Conservation (phyloP, 2,329 filamentous ascomycete genomes). For the Epicoccum nigrum region DNA sequence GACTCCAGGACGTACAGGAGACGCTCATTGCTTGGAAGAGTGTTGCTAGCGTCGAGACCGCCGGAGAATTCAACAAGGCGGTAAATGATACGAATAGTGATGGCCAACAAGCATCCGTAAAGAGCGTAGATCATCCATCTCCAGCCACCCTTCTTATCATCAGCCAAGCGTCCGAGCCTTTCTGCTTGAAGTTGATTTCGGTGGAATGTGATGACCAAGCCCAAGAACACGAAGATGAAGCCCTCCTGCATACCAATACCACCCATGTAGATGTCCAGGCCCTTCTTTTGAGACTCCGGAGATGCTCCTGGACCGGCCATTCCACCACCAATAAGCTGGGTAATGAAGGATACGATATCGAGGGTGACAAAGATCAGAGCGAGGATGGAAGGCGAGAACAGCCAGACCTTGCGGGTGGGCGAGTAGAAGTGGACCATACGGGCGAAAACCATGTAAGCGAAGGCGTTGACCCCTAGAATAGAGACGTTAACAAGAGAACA, state of each 20-base stretch:
- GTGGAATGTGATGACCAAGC: conserved; percentile 27
- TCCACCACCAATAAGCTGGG: conserved; percentile 49
- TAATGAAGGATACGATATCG: conserved; percentile 52
- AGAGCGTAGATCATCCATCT: conserved; percentile 44
- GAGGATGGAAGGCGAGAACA: conserved; percentile 27
- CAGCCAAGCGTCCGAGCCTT: conserved; percentile 13
- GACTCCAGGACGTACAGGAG: conserved; percentile 62
- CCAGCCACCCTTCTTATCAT: conserved; percentile 23
- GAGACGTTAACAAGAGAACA: conserved; percentile 16
- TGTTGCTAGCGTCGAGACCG: conserved; percentile 51
- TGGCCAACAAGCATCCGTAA: conserved; percentile 50
- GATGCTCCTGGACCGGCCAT: conserved; percentile 40
- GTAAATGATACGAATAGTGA: conserved; percentile 49
- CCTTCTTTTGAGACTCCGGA: conserved; percentile 39
- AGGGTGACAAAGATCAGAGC: conserved; percentile 49
- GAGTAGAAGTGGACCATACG: conserved; percentile 49
- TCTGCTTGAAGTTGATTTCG: conserved; percentile 23
- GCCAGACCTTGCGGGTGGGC: conserved; percentile 26
- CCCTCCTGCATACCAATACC: conserved; percentile 32
- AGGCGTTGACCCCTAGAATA: conserved; percentile 53
- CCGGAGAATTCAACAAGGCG: conserved; percentile 55
- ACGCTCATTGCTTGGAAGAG: conserved; percentile 56
- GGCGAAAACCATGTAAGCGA: conserved; percentile 49
- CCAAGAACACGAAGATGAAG: conserved; percentile 36
- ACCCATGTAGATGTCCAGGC: conserved; percentile 51